Evolutionary conservation across 345 rosid genomes (phyloP).

Genomic region (Microcos paniculata): DNA sequence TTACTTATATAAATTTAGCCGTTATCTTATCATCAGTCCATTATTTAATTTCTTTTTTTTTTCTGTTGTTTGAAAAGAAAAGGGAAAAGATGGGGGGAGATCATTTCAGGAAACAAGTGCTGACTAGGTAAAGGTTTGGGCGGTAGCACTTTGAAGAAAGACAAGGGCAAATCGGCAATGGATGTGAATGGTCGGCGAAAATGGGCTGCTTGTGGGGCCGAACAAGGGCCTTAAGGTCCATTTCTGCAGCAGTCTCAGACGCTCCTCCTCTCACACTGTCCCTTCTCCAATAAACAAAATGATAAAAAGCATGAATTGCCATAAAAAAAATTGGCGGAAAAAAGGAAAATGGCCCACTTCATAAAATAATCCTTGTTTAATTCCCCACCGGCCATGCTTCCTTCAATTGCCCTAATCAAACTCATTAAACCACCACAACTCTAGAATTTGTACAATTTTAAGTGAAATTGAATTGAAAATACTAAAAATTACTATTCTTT

Average conservation of each 20-base stretch:
- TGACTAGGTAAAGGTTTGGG: background rate
- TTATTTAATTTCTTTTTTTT: background rate
- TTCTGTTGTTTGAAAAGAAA: too few species aligned
- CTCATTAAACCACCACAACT: background rate
- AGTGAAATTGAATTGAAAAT: too few species aligned
- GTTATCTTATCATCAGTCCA: too few species aligned
- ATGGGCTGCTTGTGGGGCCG: constrained; percentile 30
- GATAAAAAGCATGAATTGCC: background rate
- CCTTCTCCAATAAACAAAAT: background rate
- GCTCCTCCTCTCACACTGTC: constrained; percentile 31
- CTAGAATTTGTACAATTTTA: too few species aligned
- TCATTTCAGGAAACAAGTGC: background rate
- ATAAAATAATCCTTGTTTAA: background rate
- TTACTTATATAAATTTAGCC: too few species aligned
- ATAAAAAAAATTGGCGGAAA: background rate
- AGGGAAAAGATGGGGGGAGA: too few species aligned
- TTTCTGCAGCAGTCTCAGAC: constrained; percentile 9
- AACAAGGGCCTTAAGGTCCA: background rate
- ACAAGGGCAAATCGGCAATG: background rate
- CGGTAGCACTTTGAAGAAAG: constrained; percentile 27
- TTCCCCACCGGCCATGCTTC: background rate
- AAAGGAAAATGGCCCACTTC: background rate
- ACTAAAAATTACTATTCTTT: too few species aligned
- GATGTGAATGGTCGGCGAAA: constrained; percentile 30
- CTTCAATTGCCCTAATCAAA: background rate